A percentile compares a stretch with the other conserved stretches of the same genome.
phyloP scores from a whole-genome alignment of 2,329 filamentous ascomycete species.

The Metarhizium anisopliae region DNA sequence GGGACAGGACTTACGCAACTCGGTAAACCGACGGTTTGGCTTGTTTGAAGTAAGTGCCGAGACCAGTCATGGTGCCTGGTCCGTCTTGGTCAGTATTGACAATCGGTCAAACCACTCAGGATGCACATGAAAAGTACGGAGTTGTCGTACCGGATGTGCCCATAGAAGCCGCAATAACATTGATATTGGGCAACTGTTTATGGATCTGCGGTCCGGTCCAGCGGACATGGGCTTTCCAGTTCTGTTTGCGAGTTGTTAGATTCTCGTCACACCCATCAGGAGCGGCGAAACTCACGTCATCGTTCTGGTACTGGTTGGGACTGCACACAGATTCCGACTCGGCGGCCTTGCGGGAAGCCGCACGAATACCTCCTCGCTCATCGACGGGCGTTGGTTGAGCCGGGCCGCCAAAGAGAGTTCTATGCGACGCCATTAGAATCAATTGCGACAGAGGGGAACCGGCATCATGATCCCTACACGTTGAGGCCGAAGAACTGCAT shows the following conservation, averaged over 20 bases:
- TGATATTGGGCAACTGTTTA: slow-evolving; percentile 46
- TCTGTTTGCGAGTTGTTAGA: slow-evolving; percentile 20
- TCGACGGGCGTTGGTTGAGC: slow-evolving; percentile 24
- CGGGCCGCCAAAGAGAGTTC: slow-evolving; percentile 23
- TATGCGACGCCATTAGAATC: slow-evolving; percentile 22
- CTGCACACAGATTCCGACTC: slow-evolving; percentile 20
- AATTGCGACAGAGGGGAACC: neutral
- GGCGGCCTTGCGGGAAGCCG: slow-evolving; percentile 18
- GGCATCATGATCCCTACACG: slow-evolving; percentile 12
- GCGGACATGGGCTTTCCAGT: slow-evolving; percentile 44
- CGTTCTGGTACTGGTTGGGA: slow-evolving; percentile 26
- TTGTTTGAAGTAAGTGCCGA: slow-evolving; percentile 41
- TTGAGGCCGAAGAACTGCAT: slow-evolving; percentile 25
- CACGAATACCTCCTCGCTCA: slow-evolving; percentile 21
- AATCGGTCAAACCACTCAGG: neutral
- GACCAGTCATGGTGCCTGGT: slow-evolving; percentile 36
- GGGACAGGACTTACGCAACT: slow-evolving; percentile 18
- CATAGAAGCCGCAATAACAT: slow-evolving; percentile 45
- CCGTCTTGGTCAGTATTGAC: neutral
- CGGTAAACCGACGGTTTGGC: slow-evolving; percentile 37
- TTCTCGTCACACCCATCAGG: neutral
- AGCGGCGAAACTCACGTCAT: slow-evolving; percentile 15
- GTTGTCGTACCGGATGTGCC: slow-evolving; percentile 31
- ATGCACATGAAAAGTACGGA: neutral
- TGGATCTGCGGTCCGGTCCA: slow-evolving; percentile 53